These are phyloP conservation scores for Cryptococcus sp. DNA, from an alignment of 1,284 basidiomycete genomes.

Conservation along the genomic window DNA sequence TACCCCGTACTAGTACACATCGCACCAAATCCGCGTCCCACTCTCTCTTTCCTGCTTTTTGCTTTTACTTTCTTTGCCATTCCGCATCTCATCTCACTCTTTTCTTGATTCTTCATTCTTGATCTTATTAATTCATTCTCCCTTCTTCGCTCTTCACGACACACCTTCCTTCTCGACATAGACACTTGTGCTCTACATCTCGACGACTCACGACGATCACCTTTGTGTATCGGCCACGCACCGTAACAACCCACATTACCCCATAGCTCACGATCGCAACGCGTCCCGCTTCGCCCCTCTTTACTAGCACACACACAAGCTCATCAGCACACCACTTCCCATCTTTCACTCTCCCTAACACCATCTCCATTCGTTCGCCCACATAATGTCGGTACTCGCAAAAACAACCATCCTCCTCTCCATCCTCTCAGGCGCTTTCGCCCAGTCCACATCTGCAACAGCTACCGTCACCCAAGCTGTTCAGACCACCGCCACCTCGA, in stretches of 20 bases:
- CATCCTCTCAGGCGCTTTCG: conserved; percentile 20
- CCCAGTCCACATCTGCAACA: conserved; percentile 11
- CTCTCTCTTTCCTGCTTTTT: background rate
- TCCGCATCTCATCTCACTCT: background rate
- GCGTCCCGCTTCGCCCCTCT: conserved; percentile 4
- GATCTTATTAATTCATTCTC: no score
- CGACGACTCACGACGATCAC: no score
- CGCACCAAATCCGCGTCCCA: no score
- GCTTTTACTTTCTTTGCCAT: conserved; percentile 2
- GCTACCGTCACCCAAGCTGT: conserved; percentile 17
- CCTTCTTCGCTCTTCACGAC: no score
- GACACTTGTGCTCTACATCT: no score
- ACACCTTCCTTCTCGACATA: no score
- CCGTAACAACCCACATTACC: no score
- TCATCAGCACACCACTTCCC: background rate
- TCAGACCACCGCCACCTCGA: conserved; percentile 11
- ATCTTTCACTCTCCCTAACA: background rate
- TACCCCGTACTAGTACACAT: no score
- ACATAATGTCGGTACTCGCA: conserved; percentile 21
- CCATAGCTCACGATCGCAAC: background rate
- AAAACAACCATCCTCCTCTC: conserved; percentile 18
- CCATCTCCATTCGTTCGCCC: background rate
- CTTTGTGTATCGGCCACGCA: no score
- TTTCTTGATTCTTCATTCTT: no score
- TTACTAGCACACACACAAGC: conserved; percentile 5